These are phyloP conservation scores for Arabidopsis arenosa DNA, from an alignment of 345 rosid genomes.

Conservation along the genomic window DNA sequence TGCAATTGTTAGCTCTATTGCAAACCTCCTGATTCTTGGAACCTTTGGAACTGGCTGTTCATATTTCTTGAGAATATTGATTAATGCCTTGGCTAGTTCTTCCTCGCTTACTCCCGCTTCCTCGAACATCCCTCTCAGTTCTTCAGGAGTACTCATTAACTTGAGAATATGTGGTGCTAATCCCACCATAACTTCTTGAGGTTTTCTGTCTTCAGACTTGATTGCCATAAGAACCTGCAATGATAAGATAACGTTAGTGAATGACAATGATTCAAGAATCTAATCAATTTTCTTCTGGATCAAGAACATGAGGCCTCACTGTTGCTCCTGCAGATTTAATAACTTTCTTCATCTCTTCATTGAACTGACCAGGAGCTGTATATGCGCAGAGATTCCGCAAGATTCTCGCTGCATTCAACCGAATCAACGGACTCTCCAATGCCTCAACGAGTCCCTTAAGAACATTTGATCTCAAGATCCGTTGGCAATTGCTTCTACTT, in stretches of 20 bases:
- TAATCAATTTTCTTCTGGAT: not conserved
- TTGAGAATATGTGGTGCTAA: conserved; percentile 75
- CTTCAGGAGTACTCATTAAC: conserved; percentile 53
- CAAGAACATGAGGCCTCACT: conserved; percentile 52
- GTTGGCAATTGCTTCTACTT: conserved; percentile 69
- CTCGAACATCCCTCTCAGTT: conserved; percentile 55
- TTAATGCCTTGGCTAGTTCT: conserved; percentile 56
- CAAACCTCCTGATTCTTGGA: conserved; percentile 84
- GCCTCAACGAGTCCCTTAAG: conserved; percentile 56
- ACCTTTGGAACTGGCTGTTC: conserved; percentile 69
- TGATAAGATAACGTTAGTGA: conserved; percentile 12
- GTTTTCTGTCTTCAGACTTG: conserved; percentile 49
- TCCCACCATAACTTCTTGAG: conserved; percentile 92
- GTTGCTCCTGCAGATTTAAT: conserved; percentile 59
- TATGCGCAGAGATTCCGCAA: conserved; percentile 71
- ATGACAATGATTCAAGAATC: conserved; percentile 5
- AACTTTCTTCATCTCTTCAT: conserved; percentile 50
- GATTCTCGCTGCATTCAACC: conserved; percentile 74
- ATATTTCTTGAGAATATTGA: conserved; percentile 62
- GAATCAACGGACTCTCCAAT: conserved; percentile 54
- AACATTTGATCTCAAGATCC: conserved; percentile 62
- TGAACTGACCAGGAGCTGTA: conserved; percentile 52
- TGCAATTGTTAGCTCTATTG: conserved; percentile 77
- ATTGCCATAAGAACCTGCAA: conserved; percentile 73
- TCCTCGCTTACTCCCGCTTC: conserved; percentile 53